Percentiles rank a stretch among this genome's conserved stretches.
phyloP scores from a whole-genome alignment of 257 asterid species.

The Orobanche coerulescens region DNA sequence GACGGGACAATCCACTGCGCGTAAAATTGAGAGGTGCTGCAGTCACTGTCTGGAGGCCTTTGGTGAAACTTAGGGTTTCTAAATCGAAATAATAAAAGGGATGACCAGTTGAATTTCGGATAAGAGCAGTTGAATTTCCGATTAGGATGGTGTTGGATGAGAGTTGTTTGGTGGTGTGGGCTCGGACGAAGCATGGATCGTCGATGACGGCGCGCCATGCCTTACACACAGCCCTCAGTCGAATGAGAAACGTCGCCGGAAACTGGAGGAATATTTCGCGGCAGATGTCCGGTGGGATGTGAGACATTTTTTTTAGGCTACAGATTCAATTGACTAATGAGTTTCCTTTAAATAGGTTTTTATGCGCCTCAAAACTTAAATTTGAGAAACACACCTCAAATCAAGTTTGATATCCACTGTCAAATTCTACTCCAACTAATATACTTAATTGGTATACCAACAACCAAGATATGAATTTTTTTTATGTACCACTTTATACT shows the following conservation, averaged over 20 bases:
- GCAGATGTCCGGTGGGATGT: background rate
- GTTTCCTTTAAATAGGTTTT: no score
- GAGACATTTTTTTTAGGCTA: background rate
- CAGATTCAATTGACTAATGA: no score
- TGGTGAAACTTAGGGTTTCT: background rate
- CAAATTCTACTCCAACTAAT: no score
- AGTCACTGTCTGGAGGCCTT: background rate
- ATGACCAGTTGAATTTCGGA: background rate
- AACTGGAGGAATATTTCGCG: background rate
- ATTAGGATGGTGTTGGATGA: background rate
- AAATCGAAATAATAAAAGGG: background rate
- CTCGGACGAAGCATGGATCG: background rate
- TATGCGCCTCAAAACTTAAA: no score
- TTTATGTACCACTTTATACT: no score
- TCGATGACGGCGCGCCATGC: background rate
- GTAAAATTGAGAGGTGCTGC: background rate
- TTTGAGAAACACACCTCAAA: no score
- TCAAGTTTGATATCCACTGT: no score
- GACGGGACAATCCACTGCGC: background rate
- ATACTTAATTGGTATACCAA: no score
- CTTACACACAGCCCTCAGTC: background rate
- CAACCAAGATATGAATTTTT: no score
- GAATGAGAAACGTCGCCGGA: background rate
- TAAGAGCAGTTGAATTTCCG: background rate
- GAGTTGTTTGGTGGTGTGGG: background rate